phyloP scores from a whole-genome alignment of 73 alveolate species.

The Durusdinium trenchii region DNA sequence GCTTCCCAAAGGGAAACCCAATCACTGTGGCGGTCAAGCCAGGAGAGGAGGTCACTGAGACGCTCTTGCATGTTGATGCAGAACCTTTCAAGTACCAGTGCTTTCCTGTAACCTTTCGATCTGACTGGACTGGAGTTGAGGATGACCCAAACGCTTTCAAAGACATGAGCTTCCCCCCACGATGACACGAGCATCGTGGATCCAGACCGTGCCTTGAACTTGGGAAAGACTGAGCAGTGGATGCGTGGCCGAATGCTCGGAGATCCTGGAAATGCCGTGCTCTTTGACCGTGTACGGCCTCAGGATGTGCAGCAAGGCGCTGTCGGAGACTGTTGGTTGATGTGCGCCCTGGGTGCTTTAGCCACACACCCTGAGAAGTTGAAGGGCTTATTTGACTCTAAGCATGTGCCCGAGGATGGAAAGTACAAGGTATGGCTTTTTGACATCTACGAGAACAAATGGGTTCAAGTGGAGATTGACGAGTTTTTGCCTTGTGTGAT shows the following conservation, averaged over 20 bases:
- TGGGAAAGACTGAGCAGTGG: slow-evolving; percentile 14
- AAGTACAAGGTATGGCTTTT: slow-evolving; percentile 62
- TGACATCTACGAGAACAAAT: background rate
- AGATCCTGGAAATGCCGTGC: background rate
- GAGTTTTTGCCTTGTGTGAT: slow-evolving; percentile 4
- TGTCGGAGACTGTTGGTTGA: slow-evolving; percentile 46
- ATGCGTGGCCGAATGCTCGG: background rate
- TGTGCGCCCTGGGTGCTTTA: slow-evolving; percentile 29
- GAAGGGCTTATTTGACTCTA: slow-evolving; percentile 25
- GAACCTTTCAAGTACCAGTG: slow-evolving; percentile 11
- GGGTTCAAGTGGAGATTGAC: slow-evolving; percentile 1
- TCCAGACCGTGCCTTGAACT: background rate
- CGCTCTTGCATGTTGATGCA: background rate
- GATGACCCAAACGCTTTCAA: slow-evolving; percentile 13
- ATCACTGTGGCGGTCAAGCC: background rate
- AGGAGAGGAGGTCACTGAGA: background rate
- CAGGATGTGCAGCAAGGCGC: background rate
- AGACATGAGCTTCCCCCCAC: background rate
- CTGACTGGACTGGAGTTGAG: background rate
- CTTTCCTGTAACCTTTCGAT: background rate
- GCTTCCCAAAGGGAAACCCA: slow-evolving; percentile 12
- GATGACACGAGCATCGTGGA: background rate
- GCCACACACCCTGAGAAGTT: background rate
- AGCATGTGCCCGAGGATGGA: slow-evolving; percentile 22
- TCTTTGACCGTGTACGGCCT: slow-evolving; percentile 8